Evolutionary conservation across 352 stramenopile genomes (phyloP).

Genomic region (Phytophthora pinifolia): DNA sequence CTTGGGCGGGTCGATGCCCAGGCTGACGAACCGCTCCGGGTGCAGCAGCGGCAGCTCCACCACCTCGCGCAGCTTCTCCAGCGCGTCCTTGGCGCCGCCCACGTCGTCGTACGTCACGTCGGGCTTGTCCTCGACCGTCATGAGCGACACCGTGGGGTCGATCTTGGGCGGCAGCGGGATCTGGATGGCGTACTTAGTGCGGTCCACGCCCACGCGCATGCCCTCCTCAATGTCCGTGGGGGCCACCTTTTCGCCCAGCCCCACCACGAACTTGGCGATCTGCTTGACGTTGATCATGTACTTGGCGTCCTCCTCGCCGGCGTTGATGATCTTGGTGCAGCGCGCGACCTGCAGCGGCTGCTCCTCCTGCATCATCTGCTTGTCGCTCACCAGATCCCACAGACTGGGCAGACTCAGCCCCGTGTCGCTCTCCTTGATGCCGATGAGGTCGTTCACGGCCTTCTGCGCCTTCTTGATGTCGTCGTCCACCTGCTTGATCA

Average conservation of each 20-base stretch:
- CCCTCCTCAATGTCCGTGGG: constrained; percentile 99
- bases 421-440: constrained; percentile 99
- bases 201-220: constrained; percentile 99
- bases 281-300: constrained; percentile 99
- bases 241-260: constrained; percentile 97
- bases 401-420: constrained; percentile 97
- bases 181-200: constrained; percentile 97
- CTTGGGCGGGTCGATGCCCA: constrained; percentile 99
- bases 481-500: constrained; percentile 98
- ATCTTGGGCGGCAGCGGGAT: constrained; percentile 99
- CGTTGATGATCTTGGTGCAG: constrained; percentile 96
- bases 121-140: constrained; percentile 99
- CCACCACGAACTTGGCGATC: constrained; percentile 99
- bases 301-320: constrained; percentile 95
- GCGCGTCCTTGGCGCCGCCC: constrained; percentile 96
- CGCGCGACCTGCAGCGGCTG: constrained; percentile 96
- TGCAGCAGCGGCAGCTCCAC: constrained; percentile 98
- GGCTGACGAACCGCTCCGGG: constrained; percentile 97
- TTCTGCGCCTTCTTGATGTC: constrained; percentile 98
- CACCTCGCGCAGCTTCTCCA: constrained; percentile 99
- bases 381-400: constrained; percentile 99
- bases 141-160: constrained; percentile 96
- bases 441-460: constrained; percentile 90
- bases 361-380: constrained; percentile 99
- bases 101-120: constrained; percentile 99